These are phyloP conservation scores for Microdochium paspali DNA, from an alignment of 2,329 filamentous ascomycete genomes.

Conservation along the genomic window DNA sequence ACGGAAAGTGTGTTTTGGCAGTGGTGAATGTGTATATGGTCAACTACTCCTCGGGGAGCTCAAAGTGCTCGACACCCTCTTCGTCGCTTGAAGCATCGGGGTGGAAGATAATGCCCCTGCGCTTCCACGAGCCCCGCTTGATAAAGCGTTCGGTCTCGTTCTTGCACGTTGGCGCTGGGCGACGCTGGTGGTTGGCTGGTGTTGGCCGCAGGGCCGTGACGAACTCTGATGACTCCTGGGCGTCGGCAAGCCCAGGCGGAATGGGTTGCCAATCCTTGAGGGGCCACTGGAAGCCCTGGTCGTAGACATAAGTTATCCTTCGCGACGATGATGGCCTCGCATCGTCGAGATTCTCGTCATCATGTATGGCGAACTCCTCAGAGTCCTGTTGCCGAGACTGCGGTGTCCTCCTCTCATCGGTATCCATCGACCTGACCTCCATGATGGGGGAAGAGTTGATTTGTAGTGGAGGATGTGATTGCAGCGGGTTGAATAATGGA, in stretches of 20 bases:
- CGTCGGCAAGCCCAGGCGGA: slow-evolving; percentile 12
- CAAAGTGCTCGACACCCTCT: slow-evolving; percentile 17
- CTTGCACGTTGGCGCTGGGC: slow-evolving; percentile 17
- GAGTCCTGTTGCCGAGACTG: neutral
- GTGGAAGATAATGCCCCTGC: slow-evolving; percentile 21
- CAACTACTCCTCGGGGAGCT: slow-evolving; percentile 11
- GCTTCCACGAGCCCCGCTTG: slow-evolving; percentile 22
- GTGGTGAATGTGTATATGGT: neutral
- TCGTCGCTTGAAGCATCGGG: slow-evolving; percentile 13
- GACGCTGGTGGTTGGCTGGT: slow-evolving; percentile 8
- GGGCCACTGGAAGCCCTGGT: slow-evolving; percentile 19
- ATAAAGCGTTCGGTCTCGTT: slow-evolving; percentile 15
- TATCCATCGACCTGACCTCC: neutral
- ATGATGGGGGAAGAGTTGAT: neutral
- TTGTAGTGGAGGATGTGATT: neutral
- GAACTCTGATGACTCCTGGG: slow-evolving; percentile 8
- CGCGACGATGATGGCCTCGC: neutral
- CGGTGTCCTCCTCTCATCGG: neutral
- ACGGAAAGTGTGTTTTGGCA: no score
- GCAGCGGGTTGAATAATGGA: neutral
- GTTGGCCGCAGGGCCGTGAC: slow-evolving; percentile 8
- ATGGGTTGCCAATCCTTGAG: slow-evolving; percentile 22
- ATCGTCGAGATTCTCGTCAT: neutral
- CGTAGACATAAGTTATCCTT: slow-evolving; percentile 14
- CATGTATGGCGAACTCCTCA: neutral